Evolutionary conservation across 305 asterid species (phyloP).

Genomic region (Nicotiana rustica): DNA sequence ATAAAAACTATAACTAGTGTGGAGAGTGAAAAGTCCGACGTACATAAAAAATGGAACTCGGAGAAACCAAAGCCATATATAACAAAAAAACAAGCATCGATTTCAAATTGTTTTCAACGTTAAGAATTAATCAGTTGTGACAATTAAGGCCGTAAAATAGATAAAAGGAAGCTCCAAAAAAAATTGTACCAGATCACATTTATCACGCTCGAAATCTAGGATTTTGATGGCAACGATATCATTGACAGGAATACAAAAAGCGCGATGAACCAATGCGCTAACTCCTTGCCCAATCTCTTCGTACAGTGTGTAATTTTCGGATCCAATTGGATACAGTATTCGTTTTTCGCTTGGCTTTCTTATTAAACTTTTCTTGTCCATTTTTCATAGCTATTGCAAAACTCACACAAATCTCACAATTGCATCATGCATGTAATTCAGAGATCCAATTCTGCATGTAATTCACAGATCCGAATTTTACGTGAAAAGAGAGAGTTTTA

Average conservation of each 20-base stretch:
- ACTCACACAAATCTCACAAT: neutral
- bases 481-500: conserved; percentile 37
- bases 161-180: neutral
- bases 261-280: conserved; percentile 92
- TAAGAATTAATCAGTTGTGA: neutral
- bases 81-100: neutral
- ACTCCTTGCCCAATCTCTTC: conserved; percentile 95
- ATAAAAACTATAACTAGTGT: neutral
- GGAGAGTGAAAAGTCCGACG: neutral
- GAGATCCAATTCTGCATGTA: no score
- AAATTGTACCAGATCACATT: conserved; percentile 80
- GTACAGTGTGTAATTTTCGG: conserved; percentile 71
- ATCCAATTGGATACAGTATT: conserved; percentile 76
- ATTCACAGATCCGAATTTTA: conserved; percentile 45
- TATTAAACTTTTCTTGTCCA: neutral
- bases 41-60: neutral
- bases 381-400: neutral
- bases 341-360: conserved; percentile 23
- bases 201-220: conserved; percentile 89
- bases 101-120: neutral
- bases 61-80: neutral
- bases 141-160: neutral
- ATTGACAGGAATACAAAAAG: conserved; percentile 65
- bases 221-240: conserved; percentile 92
- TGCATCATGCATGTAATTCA: conserved; percentile 48